Percentiles rank a stretch among this genome's conserved stretches.
Conservation (phyloP, 129 eudicot species). For the Tanacetum coccineum region DNA sequence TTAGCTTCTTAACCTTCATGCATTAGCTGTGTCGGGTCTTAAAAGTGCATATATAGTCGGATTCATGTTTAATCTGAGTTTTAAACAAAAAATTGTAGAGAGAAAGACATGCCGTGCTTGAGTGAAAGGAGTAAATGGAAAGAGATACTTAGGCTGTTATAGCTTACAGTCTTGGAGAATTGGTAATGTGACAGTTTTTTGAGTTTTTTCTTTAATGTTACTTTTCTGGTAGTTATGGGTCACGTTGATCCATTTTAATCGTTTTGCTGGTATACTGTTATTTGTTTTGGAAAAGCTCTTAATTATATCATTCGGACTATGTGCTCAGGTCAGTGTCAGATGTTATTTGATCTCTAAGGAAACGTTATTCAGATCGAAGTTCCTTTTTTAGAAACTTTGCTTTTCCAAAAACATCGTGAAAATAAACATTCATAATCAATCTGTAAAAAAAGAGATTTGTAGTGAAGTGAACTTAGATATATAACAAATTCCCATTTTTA, state of each 20-base stretch:
- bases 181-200: conserved; percentile 39
- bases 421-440: background rate
- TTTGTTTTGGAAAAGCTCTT: conserved; percentile 88
- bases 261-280: conserved; percentile 63
- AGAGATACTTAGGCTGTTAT: conserved; percentile 64
- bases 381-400: background rate
- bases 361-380: background rate
- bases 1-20: conserved; percentile 2
- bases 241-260: background rate
- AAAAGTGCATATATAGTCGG: background rate
- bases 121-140: conserved; percentile 62
- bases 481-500: background rate
- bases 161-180: conserved; percentile 96
- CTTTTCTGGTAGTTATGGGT: background rate
- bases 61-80: conserved; percentile 7
- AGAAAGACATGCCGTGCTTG: conserved; percentile 56
- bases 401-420: background rate
- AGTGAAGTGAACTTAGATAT: background rate
- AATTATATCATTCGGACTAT: conserved; percentile 95
- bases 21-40: background rate
- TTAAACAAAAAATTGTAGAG: conserved; percentile 53
- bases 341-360: background rate
- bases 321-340: conserved; percentile 82
- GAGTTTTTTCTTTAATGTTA: conserved; percentile 4
- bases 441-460: background rate